A percentile compares a stretch with the other conserved stretches of the same genome.
These are phyloP conservation scores for Tetrapyrgos nigripes DNA, from an alignment of 1,284 basidiomycete genomes.

Conservation along the genomic window DNA sequence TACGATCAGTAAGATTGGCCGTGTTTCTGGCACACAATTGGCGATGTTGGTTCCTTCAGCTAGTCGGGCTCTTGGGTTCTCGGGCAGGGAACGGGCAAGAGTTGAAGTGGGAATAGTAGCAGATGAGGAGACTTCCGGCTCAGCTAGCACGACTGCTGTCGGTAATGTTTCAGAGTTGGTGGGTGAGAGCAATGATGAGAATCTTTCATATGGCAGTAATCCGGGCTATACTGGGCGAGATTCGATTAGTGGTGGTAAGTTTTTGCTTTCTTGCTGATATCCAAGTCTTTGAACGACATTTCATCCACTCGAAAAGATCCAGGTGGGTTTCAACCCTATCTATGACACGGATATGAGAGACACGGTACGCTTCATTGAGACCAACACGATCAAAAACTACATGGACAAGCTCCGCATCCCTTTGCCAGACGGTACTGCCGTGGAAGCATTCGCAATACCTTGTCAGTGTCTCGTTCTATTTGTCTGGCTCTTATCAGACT, in stretches of 20 bases:
- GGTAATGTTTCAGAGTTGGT: too few relatives aligned
- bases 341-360: constrained; percentile 43
- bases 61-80: constrained; percentile 61
- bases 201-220: too few relatives aligned
- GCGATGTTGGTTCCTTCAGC: constrained; percentile 51
- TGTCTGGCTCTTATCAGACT: constrained; percentile 6
- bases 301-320: constrained; percentile 55
- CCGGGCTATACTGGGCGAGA: constrained; percentile 44
- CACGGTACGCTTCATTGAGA: constrained; percentile 55
- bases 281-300: constrained; percentile 1
- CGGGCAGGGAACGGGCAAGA: constrained; percentile 40
- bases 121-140: neutral
- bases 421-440: constrained; percentile 53
- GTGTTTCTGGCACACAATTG: constrained; percentile 49
- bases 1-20: constrained; percentile 53
- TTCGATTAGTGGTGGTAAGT: constrained; percentile 39
- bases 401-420: constrained; percentile 64
- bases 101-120: constrained; percentile 14
- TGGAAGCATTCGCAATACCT: constrained; percentile 66
- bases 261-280: neutral
- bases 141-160: too few relatives aligned
- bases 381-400: constrained; percentile 46
- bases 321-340: constrained; percentile 66
- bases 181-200: too few relatives aligned
- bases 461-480: constrained; percentile 44